Evolutionary conservation across 2,329 filamentous ascomycete species (phyloP).

Genomic region (Arthrobotrys sinensis): DNA sequence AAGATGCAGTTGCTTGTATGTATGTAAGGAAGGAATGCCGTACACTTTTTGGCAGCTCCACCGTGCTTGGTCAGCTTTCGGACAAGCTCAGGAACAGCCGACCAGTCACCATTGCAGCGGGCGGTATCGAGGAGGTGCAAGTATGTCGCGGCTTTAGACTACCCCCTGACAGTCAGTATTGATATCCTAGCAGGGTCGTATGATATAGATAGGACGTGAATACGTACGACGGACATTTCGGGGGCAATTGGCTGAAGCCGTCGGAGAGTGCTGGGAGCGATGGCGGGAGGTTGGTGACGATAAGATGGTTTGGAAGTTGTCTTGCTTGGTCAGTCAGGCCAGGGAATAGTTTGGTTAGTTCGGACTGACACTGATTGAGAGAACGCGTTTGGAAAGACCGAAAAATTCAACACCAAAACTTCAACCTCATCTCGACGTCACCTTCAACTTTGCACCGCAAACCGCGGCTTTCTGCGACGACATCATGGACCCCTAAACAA

Average conservation of each 20-base stretch:
- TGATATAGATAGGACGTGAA: background rate
- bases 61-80: conserved; percentile 96
- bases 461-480: no score
- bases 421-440: conserved; percentile 8
- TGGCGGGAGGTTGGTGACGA: background rate
- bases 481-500: background rate
- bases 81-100: conserved; percentile 86
- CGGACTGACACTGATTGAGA: no score
- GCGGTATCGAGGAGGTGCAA: conserved; percentile 85
- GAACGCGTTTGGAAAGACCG: background rate
- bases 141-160: conserved; percentile 86
- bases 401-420: conserved; percentile 20
- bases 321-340: background rate
- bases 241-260: conserved; percentile 17
- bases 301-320: background rate
- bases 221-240: conserved; percentile 32
- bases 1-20: no score
- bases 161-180: conserved; percentile 22
- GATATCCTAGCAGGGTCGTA: background rate
- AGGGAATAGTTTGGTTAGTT: background rate
- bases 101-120: conserved; percentile 90
- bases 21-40: conserved; percentile 10
- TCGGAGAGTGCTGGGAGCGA: background rate
- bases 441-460: background rate
- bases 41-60: conserved; percentile 83